Base-by-base conservation (phyloP, 163 green algal genomes). In the Scenedesmus sp. region DNA sequence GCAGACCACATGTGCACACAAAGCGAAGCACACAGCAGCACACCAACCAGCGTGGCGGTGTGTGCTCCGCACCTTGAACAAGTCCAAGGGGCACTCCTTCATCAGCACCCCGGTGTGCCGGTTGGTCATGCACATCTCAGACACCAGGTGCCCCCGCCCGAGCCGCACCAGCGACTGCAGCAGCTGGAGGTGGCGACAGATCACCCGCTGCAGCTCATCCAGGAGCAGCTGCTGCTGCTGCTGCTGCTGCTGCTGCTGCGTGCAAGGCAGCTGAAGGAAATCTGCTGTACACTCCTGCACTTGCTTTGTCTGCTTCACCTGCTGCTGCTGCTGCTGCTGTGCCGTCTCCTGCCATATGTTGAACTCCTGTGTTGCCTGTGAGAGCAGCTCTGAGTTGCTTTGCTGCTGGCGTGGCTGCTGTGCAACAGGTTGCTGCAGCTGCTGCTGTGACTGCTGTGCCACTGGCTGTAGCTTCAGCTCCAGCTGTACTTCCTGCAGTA, bases 201-300 rank as follows among this genome's bases (percentile, higher is more conserved):
- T 76, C 4, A 40, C 6, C 2, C 30, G 65, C 30, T n/a, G 16
- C 30, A 76, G 30, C 65, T 40, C 49, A 24, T 5, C 40, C n/a
- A 42, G 7, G 26, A 46, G 81, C 81, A 33, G 44, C 46, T 73
- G 46, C 46, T 70, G 49, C 26, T 51, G 44, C 46, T 86, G 46
- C 81, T 86, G 40, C 81, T 51, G 81, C 81, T 73, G 81, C 33
- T 78, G 81, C 49, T 78, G 81, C 51, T 78, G 81, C 9, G 30
- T 40, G 37, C 18, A 26, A 26, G 33, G 43, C 79, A 76, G 81
- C 49, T 76, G 81, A 49, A 76, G 51, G 12, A 37, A 24, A 15
- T 53, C 76, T 59, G 76, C 40, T 56, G 76, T 61, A 20, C n/a
- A 59, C 33, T 40, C 13, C 83, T 81, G 82, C 20, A 35, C 6